Base-by-base conservation (phyloP, 306 rosid species). In the Malus orientalis region DNA sequence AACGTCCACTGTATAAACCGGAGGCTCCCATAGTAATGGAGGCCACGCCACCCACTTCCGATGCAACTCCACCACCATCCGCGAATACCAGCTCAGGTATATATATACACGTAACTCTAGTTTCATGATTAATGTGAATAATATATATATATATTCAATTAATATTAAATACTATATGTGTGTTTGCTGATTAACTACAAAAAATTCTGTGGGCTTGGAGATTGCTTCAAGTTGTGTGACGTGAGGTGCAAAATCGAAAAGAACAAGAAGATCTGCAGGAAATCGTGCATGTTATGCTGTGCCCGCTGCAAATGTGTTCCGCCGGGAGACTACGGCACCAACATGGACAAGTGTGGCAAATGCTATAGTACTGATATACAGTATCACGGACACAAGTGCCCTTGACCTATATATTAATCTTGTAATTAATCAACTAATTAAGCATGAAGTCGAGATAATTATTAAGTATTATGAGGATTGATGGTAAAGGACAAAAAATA, bases 251-350 rank as follows among this genome's bases (percentile, higher is more conserved):
- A 11, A 27, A 27, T 16, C 4, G 42, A 51, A 16, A 25, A 25
- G 49, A 18, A 51, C 5, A 70, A 51, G 74, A 49, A 19, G 18
- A 27, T 49, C 20, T 51, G 74, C 44, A 10, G 42, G 44, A 70
- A 16, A 29, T 27, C 23, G 16, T 70, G 75, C 11, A 20, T 71
- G 45, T 12, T 4, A 11, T 49, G 74, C 19, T 70, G 74, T 49
- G 38, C 2, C 61, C 74, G 44, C 14, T 70, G 74, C 61, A 49
- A 70, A 70, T 70, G 74, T 70, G 42, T 44, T 44, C 73, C 73
- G 12, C 73, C 40, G 38, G 73, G 73, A 45, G 23, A 25, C 8
- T 69, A 13, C 19, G 44, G 62, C 27, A 18, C 44, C 61, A 70
- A 70, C 44, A 8, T 8, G 42, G 61, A 70, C n/a, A 70, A 49